phyloP scores from a whole-genome alignment of 78 protist genomes.

The Polysphondylium violaceum region DNA sequence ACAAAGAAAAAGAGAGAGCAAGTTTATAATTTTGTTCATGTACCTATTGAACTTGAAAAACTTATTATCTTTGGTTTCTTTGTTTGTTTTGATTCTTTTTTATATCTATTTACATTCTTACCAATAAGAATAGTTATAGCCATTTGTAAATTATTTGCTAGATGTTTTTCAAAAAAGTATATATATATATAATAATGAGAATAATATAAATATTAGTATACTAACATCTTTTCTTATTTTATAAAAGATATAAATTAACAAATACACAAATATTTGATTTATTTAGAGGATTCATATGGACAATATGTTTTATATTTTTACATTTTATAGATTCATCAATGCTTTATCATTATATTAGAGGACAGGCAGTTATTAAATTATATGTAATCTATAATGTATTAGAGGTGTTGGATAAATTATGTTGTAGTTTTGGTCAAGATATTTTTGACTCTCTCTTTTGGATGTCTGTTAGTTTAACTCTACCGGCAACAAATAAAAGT shows the following conservation, averaged over 20 bases:
- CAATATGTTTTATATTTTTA: slow-evolving; percentile 43
- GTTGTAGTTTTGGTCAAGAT: slow-evolving; percentile 92
- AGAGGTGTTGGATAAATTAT: slow-evolving; percentile 89
- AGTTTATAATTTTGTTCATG: slow-evolving; percentile 83
- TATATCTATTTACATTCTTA: slow-evolving; percentile 75
- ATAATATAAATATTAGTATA: not conserved
- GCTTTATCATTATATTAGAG: slow-evolving; percentile 90
- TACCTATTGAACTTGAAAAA: slow-evolving; percentile 81
- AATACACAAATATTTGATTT: slow-evolving; percentile 75
- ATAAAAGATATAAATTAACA: slow-evolving; percentile 32
- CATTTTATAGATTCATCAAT: slow-evolving; percentile 74
- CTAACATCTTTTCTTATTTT: not conserved
- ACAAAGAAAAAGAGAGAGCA: slow-evolving; percentile 71
- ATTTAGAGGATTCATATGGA: slow-evolving; percentile 68
- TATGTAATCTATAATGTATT: slow-evolving; percentile 92
- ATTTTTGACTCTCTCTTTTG: slow-evolving; percentile 86
- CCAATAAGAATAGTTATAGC: slow-evolving; percentile 72
- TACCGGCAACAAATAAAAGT: not conserved
- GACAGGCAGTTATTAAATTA: slow-evolving; percentile 92
- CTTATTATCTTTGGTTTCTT: slow-evolving; percentile 67
- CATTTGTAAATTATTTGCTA: slow-evolving; percentile 13
- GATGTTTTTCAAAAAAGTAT: slow-evolving; percentile 59
- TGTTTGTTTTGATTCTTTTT: slow-evolving; percentile 68
- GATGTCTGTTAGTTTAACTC: slow-evolving; percentile 41
- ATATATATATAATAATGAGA: not conserved